Base-by-base conservation (phyloP, 225 moss, liverwort and hornwort species). In the Thuidium tamariscinum region DNA sequence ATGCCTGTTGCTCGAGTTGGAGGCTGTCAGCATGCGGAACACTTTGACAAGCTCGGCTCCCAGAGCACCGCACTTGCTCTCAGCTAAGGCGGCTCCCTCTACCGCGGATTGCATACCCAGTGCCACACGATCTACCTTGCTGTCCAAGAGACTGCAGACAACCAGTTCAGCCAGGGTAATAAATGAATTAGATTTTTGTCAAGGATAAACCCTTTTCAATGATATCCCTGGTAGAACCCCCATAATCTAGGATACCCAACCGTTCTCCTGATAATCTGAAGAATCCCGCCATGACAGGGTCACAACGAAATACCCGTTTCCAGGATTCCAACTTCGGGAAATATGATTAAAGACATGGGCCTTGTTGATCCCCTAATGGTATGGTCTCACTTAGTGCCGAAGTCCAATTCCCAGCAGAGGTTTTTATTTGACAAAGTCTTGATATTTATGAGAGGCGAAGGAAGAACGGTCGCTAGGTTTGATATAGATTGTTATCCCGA, bases 21-120 rank as follows among this genome's bases (percentile, higher is more conserved):
- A 88, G 27, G 89, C 83, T 32, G 98, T 93, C 27, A 96, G 88
- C 95, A 98, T 97, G 34, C 97, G 95, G 79, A 97, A 98, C 34
- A 98, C 98, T 91, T 97, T 98, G 59, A 98, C 95, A 52, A 98
- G 95, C 91, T 98, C 95, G 21, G 90, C 94, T 65, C 95, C 96
- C 17, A 98, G 91, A 25, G 95, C 98, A 41, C 93, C 93, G 84
- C 98, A 97, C 86, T 98, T 98, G 87, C 89, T 94, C 88, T 97
- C 98, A 36, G 95, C 97, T 48, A 94, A 91, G 12, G 94, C 94
- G 65, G 97, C 95, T 83, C 96, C 96, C 82, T 98, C 98, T 2
- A 98, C 93, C 54, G 98, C 96, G 39, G 94, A 92, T 89, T 95
- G 96, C 81, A 94, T 93, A 83, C 90, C 95, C 21, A 92, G 79